These are phyloP conservation scores for Pythium graminicola DNA, from an alignment of 352 stramenopile genomes.

Conservation along the genomic window DNA sequence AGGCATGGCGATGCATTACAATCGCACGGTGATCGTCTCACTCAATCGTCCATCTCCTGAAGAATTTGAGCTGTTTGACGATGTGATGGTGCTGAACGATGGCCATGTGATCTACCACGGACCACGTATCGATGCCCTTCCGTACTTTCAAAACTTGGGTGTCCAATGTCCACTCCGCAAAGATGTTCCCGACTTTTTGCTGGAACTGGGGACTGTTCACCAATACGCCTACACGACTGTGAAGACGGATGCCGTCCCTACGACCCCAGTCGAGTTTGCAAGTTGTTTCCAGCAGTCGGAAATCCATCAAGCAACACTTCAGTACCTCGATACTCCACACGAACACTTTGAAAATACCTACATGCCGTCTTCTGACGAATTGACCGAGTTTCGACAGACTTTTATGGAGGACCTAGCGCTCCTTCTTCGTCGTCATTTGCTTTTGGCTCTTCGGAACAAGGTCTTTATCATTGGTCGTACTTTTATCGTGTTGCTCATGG, in stretches of 20 bases:
- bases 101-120: slow-evolving; percentile 51
- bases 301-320: slow-evolving; percentile 42
- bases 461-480: slow-evolving; percentile 37
- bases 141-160: slow-evolving; percentile 47
- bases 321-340: slow-evolving; percentile 30
- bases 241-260: slow-evolving; percentile 12
- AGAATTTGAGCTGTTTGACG: slow-evolving; percentile 52
- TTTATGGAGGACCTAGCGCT: slow-evolving; percentile 40
- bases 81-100: slow-evolving; percentile 48
- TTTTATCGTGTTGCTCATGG: slow-evolving; percentile 62
- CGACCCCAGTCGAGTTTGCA: slow-evolving; percentile 37
- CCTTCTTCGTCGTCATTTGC: slow-evolving; percentile 55
- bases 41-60: slow-evolving; percentile 40
- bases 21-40: slow-evolving; percentile 39
- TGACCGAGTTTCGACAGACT: slow-evolving; percentile 38
- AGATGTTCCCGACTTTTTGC: slow-evolving; percentile 31
- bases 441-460: slow-evolving; percentile 53
- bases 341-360: not conserved
- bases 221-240: slow-evolving; percentile 28
- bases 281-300: slow-evolving; percentile 40
- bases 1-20: slow-evolving; percentile 39
- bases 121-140: slow-evolving; percentile 29
- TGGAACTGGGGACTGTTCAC: slow-evolving; percentile 30
- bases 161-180: slow-evolving; percentile 32
- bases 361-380: slow-evolving; percentile 14